Conservation (phyloP, 805 yeast species). For the Suhomyces emberorum region DNA sequence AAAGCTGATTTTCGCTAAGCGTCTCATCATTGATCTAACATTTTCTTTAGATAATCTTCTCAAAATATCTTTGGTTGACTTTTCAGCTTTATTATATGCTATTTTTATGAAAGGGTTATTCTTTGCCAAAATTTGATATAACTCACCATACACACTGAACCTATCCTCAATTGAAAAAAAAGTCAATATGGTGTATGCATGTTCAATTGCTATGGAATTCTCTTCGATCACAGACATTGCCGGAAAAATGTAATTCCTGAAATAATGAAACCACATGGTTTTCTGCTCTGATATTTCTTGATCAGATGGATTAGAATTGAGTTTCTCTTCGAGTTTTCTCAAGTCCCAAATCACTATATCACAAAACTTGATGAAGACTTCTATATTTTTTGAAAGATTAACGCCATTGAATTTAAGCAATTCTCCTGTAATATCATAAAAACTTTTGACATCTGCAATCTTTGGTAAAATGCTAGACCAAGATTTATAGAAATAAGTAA, state of each 20-base stretch:
- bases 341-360: conserved; percentile 52
- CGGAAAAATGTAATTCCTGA: conserved; percentile 66
- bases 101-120: conserved; percentile 53
- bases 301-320: not conserved
- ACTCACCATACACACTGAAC: conserved; percentile 78
- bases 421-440: conserved; percentile 47
- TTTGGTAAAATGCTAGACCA: conserved; percentile 47
- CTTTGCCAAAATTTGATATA: conserved; percentile 56
- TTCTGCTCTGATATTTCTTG: not conserved
- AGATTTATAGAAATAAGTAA: conserved; percentile 42
- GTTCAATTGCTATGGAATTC: conserved; percentile 59
- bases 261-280: conserved; percentile 52
- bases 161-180: conserved; percentile 59
- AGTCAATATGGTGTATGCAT: conserved; percentile 53
- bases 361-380: conserved; percentile 54
- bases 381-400: conserved; percentile 45
- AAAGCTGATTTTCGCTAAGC: conserved; percentile 66
- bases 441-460: conserved; percentile 37
- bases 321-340: conserved; percentile 9
- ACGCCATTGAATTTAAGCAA: conserved; percentile 56
- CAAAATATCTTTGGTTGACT: conserved; percentile 70
- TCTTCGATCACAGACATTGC: conserved; percentile 50
- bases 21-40: conserved; percentile 66
- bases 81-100: conserved; percentile 65
- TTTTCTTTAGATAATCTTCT: conserved; percentile 83